Percentiles rank a stretch among this genome's conserved stretches.
Evolutionary conservation across 176 grass and related monocot genomes (phyloP).

Genomic region (Typha latifolia): DNA sequence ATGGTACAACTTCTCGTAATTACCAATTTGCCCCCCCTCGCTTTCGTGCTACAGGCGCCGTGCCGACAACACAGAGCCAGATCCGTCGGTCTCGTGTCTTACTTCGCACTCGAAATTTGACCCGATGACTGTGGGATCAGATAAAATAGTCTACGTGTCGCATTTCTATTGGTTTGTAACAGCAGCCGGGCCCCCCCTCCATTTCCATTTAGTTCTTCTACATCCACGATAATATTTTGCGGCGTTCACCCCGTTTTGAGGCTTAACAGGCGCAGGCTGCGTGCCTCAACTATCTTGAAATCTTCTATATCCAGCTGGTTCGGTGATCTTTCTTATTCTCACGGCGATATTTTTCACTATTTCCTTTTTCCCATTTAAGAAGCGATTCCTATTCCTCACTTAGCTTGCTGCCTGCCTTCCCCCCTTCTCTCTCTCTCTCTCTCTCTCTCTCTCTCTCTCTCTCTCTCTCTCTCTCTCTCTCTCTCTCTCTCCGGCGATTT

Average conservation of each 20-base stretch:
- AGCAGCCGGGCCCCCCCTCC: not conserved
- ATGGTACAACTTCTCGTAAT: too few relatives aligned
- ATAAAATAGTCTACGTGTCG: not conserved
- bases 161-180: not conserved
- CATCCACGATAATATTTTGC: too few relatives aligned
- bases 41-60: too few relatives aligned
- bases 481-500: not conserved
- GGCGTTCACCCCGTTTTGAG: too few relatives aligned
- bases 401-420: not conserved
- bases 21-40: too few relatives aligned
- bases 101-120: not conserved
- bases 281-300: too few relatives aligned
- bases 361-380: not conserved
- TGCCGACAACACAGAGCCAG: too few relatives aligned
- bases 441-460: not conserved
- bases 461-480: not conserved
- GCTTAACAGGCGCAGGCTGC: too few relatives aligned
- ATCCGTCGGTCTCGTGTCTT: too few relatives aligned
- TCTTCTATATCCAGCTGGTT: too few relatives aligned
- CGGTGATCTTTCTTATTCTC: too few relatives aligned
- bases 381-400: constrained; percentile 21
- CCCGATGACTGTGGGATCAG: not conserved
- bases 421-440: not conserved
- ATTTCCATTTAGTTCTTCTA: not conserved
- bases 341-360: not conserved